A percentile compares a stretch with the other conserved stretches of the same genome.
Evolutionary conservation across 2,329 filamentous ascomycete genomes (phyloP).

Genomic region (Xylariaceae sp.): DNA sequence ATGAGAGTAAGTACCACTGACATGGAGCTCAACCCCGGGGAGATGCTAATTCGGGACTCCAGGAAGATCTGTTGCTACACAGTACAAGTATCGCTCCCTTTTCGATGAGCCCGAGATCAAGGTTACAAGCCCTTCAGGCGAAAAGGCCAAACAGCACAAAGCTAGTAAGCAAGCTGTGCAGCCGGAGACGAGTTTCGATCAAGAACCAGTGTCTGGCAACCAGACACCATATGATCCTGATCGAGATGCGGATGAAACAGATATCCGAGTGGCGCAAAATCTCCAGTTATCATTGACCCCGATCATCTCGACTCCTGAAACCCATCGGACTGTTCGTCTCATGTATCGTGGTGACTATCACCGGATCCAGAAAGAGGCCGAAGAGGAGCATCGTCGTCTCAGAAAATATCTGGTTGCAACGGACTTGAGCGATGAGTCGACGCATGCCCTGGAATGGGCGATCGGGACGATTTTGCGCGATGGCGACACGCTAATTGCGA

Average conservation of each 20-base stretch:
- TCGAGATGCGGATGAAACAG: slow-evolving; percentile 76
- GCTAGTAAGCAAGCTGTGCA: slow-evolving; percentile 54
- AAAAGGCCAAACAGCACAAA: slow-evolving; percentile 53
- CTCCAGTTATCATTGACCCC: slow-evolving; percentile 76
- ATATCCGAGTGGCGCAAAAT: slow-evolving; percentile 84
- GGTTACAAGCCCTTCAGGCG: slow-evolving; percentile 58
- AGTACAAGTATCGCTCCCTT: slow-evolving; percentile 59
- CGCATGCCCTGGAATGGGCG: slow-evolving; percentile 94
- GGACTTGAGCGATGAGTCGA: slow-evolving; percentile 89
- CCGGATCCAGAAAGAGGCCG: slow-evolving; percentile 70
- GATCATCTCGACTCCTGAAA: slow-evolving; percentile 69
- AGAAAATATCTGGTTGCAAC: slow-evolving; percentile 95
- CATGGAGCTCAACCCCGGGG: too few species aligned
- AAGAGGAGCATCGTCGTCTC: slow-evolving; percentile 72
- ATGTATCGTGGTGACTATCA: slow-evolving; percentile 85
- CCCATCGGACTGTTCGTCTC: slow-evolving; percentile 80
- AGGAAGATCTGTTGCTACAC: slow-evolving; percentile 49
- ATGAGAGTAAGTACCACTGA: slow-evolving; percentile 61
- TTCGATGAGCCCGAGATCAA: slow-evolving; percentile 64
- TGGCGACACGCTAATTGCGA: slow-evolving; percentile 87
- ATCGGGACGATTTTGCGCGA: slow-evolving; percentile 92
- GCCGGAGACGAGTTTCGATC: slow-evolving; percentile 80
- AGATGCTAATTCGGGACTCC: slow-evolving; percentile 17
- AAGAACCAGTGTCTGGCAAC: slow-evolving; percentile 51
- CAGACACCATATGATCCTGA: slow-evolving; percentile 71